Conservation (phyloP, 306 rosid genomes). For the Quercus parvula region DNA sequence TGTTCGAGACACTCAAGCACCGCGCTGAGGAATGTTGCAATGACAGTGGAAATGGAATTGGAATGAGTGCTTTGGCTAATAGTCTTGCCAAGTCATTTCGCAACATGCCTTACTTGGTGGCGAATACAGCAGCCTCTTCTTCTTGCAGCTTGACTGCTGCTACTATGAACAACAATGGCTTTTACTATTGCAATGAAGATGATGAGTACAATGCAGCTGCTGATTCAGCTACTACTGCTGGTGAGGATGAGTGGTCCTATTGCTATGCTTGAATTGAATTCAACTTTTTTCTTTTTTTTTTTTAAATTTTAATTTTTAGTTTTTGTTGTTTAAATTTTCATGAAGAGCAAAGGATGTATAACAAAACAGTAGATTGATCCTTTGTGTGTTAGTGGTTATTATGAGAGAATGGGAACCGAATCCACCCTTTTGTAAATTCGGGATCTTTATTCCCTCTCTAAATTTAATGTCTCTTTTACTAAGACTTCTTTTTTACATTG, state of each 20-base stretch:
- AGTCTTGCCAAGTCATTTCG: constrained; percentile 57
- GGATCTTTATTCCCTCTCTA: constrained; percentile 30
- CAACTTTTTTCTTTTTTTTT: background rate
- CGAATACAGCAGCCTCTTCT: constrained; percentile 1
- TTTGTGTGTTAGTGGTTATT: constrained; percentile 18
- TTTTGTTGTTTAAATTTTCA: background rate
- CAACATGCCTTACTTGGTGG: constrained; percentile 71
- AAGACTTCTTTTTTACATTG: background rate
- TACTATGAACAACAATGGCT: constrained; percentile 50
- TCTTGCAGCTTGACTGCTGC: constrained; percentile 57
- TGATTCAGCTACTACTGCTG: constrained; percentile 41
- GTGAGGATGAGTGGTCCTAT: constrained; percentile 67
- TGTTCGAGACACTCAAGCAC: constrained; percentile 94
- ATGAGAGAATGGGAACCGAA: constrained; percentile 34
- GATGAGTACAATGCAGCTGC: constrained; percentile 38
- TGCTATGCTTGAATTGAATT: constrained; percentile 50
- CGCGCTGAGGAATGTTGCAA: constrained; percentile 59
- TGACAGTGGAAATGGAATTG: constrained; percentile 23
- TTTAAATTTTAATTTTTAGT: background rate
- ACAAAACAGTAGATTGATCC: constrained; percentile 28
- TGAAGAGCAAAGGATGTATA: constrained; percentile 31
- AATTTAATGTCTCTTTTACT: constrained; percentile 22
- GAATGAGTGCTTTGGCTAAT: constrained; percentile 33
- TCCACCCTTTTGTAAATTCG: constrained; percentile 41
- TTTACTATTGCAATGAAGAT: constrained; percentile 52